Conservation (phyloP, 2,329 filamentous ascomycete species). For the Aspergillus sp. region DNA sequence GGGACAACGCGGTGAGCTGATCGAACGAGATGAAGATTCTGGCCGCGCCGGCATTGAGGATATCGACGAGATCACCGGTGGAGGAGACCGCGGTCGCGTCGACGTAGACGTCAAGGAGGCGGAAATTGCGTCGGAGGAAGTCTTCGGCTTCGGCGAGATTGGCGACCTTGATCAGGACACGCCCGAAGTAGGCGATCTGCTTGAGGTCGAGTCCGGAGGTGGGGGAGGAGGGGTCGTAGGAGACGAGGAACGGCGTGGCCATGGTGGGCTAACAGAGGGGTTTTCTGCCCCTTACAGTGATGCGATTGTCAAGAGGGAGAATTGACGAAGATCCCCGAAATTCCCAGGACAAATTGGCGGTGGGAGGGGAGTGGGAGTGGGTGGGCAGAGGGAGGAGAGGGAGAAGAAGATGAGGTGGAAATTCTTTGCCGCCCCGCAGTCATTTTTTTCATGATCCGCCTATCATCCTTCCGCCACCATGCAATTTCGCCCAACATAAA, state of each 20-base stretch:
- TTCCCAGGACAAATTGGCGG: background rate
- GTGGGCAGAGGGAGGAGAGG: background rate
- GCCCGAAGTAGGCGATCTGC: slow-evolving; percentile 59
- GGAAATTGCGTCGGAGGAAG: slow-evolving; percentile 59
- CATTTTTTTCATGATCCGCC: background rate
- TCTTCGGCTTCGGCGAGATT: slow-evolving; percentile 38
- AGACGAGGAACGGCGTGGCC: slow-evolving; percentile 44
- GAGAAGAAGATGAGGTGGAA: slow-evolving; percentile 9
- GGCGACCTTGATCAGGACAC: slow-evolving; percentile 55
- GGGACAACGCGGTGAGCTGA: slow-evolving; percentile 59
- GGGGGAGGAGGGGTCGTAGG: slow-evolving; percentile 41
- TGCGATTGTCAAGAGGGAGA: slow-evolving; percentile 1
- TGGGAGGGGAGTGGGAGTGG: background rate
- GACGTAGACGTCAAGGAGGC: slow-evolving; percentile 64
- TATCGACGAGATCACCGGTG: slow-evolving; percentile 70
- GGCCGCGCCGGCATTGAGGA: slow-evolving; percentile 81
- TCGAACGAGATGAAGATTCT: slow-evolving; percentile 77
- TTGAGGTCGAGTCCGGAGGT: slow-evolving; percentile 52
- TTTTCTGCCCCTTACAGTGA: background rate
- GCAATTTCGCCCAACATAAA: background rate
- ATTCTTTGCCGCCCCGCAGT: slow-evolving; percentile 8
- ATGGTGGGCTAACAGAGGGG: slow-evolving; percentile 25
- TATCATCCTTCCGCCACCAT: background rate
- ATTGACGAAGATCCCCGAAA: background rate
- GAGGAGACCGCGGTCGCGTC: slow-evolving; percentile 71